Conservation (phyloP, 441 rosid species). For the Pelargonium myrrhifolium region DNA sequence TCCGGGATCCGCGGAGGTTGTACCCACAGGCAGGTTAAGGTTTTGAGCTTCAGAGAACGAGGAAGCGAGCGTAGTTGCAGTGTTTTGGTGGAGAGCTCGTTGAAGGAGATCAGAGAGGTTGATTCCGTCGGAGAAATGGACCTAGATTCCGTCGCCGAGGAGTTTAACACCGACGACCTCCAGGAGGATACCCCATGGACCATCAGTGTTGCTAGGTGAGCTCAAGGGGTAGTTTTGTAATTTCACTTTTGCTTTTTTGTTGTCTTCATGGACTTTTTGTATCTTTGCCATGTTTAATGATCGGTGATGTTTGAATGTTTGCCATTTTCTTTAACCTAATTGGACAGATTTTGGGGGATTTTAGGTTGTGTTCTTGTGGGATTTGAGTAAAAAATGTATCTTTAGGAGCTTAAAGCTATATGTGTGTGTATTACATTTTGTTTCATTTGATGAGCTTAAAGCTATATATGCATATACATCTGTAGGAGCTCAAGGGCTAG, state of each 20-base stretch:
- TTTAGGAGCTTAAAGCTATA: too few relatives aligned
- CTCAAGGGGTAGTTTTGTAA: neutral
- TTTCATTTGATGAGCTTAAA: too few relatives aligned
- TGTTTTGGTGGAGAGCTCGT: slow-evolving; percentile 37
- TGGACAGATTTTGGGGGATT: too few relatives aligned
- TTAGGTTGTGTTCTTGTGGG: too few relatives aligned
- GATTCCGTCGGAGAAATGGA: slow-evolving; percentile 37
- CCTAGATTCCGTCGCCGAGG: slow-evolving; percentile 48
- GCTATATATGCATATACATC: too few relatives aligned
- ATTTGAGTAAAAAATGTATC: too few relatives aligned
- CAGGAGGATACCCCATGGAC: slow-evolving; percentile 17
- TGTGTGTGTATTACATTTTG: too few relatives aligned
- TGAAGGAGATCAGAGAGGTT: slow-evolving; percentile 37
- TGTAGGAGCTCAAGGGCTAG: slow-evolving; percentile 24
- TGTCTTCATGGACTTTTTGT: neutral
- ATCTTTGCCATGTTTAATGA: neutral
- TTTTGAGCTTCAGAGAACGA: slow-evolving; percentile 30
- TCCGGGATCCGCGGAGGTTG: slow-evolving; percentile 39
- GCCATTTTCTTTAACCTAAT: neutral
- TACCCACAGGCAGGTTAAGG: slow-evolving; percentile 35
- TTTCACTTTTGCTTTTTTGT: neutral
- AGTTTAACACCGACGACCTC: slow-evolving; percentile 59
- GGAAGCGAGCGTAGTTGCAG: slow-evolving; percentile 36
- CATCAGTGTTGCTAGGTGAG: slow-evolving; percentile 46
- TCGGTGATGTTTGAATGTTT: neutral